Evolutionary conservation across 2,329 filamentous ascomycete genomes (phyloP).

Genomic region (Beauveria brongniartii): DNA sequence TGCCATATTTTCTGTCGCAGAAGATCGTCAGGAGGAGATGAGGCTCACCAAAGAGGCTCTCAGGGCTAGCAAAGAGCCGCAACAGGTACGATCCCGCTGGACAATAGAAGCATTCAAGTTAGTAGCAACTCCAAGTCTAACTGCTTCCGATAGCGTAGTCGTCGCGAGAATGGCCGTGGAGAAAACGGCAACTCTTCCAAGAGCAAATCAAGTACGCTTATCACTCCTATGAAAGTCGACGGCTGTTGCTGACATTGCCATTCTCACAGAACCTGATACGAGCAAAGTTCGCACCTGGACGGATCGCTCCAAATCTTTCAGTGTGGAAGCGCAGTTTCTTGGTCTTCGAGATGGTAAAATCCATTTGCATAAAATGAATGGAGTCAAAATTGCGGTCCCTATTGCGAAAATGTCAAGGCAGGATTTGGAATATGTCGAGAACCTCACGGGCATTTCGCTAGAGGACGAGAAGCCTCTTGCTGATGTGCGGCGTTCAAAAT

Average conservation of each 20-base stretch:
- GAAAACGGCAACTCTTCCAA: constrained; percentile 45
- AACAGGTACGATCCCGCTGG: constrained; percentile 62
- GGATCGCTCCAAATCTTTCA: constrained; percentile 91
- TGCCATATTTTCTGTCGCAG: constrained; percentile 61
- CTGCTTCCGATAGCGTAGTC: constrained; percentile 60
- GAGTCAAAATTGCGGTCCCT: constrained; percentile 95
- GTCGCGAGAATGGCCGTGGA: constrained; percentile 57
- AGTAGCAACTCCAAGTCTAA: constrained; percentile 47
- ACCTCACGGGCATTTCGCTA: constrained; percentile 74
- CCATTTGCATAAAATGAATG: constrained; percentile 94
- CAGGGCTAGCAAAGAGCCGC: constrained; percentile 49
- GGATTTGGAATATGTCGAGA: constrained; percentile 92
- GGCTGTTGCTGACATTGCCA: constrained; percentile 4
- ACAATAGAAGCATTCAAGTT: constrained; percentile 29
- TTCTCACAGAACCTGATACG: constrained; percentile 63
- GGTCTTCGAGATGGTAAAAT: constrained; percentile 94
- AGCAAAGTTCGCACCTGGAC: constrained; percentile 87
- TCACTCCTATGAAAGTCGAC: background rate
- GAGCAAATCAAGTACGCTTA: constrained; percentile 62
- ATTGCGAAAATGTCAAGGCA: constrained; percentile 91
- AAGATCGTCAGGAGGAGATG: constrained; percentile 72
- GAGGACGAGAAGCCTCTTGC: constrained; percentile 93
- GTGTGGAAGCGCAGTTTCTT: constrained; percentile 93
- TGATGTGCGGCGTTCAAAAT: constrained; percentile 59
- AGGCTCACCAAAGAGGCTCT: constrained; percentile 73